Evolutionary conservation across 352 stramenopile species (phyloP).

Genomic region (Globisporangium okanoganense): DNA sequence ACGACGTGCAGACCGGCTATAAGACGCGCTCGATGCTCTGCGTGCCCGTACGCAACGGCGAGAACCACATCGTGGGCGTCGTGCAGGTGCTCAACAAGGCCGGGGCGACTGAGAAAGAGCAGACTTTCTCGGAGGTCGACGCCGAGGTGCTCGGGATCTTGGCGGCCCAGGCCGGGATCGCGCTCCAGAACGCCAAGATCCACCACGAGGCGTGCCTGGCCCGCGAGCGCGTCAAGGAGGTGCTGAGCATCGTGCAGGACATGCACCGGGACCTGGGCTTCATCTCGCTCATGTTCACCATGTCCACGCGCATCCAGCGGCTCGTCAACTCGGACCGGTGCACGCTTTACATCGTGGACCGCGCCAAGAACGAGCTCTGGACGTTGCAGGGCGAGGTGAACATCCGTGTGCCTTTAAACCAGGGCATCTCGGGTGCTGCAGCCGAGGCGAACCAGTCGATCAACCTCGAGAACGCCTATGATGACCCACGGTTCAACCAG

Average conservation of each 20-base stretch:
- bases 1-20: constrained; percentile 91
- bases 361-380: constrained; percentile 87
- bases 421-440: constrained; percentile 80
- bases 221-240: constrained; percentile 67
- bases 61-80: constrained; percentile 82
- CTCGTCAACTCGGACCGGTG: constrained; percentile 90
- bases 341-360: constrained; percentile 91
- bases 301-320: constrained; percentile 83
- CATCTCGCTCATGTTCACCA: constrained; percentile 90
- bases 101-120: constrained; percentile 50
- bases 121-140: constrained; percentile 77
- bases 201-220: constrained; percentile 49
- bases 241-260: constrained; percentile 88
- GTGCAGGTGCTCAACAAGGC: constrained; percentile 90
- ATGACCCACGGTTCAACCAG: constrained; percentile 86
- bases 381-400: constrained; percentile 88
- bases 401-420: constrained; percentile 83
- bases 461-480: constrained; percentile 85
- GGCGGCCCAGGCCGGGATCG: constrained; percentile 79
- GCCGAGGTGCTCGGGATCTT: constrained; percentile 88
- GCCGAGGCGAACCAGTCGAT: constrained; percentile 65
- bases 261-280: constrained; percentile 89
- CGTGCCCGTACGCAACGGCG: constrained; percentile 77
- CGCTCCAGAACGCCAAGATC: constrained; percentile 81
- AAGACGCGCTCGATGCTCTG: constrained; percentile 91